Conservation (phyloP, 2,329 filamentous ascomycete species). For the Beauveria sp. region DNA sequence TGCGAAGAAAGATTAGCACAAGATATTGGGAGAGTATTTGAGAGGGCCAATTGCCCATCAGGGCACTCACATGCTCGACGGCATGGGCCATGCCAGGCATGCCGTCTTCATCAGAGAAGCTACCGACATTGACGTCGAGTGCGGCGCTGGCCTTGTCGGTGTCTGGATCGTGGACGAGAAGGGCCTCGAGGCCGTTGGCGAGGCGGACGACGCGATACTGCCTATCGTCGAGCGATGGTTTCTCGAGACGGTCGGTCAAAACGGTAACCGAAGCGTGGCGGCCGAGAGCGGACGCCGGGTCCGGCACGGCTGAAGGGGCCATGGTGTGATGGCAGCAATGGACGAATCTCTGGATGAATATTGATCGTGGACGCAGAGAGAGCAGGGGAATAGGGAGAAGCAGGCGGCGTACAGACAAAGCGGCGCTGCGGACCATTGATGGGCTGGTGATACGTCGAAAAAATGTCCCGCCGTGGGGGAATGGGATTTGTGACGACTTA, state of each 20-base stretch:
- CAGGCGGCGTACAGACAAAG: conserved; percentile 4
- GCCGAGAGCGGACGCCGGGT: conserved; percentile 19
- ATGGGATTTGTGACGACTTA: conserved; percentile 3
- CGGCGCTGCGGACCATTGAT: conserved; percentile 8
- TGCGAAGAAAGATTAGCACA: neutral
- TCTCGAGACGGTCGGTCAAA: conserved; percentile 68
- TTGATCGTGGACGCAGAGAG: neutral
- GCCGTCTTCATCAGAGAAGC: conserved; percentile 83
- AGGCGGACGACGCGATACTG: conserved; percentile 81
- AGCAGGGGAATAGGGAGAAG: neutral
- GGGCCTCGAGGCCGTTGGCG: conserved; percentile 78
- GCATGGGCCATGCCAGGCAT: conserved; percentile 95
- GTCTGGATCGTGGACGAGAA: conserved; percentile 87
- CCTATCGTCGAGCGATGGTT: conserved; percentile 76
- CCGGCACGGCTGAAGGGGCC: conserved; percentile 20
- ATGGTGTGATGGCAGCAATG: neutral
- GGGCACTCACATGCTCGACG: conserved; percentile 67
- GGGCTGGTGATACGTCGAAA: neutral
- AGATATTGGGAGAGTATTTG: conserved; percentile 13
- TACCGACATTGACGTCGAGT: conserved; percentile 91
- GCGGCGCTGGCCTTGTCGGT: conserved; percentile 96
- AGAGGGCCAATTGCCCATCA: conserved; percentile 3
- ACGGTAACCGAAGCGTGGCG: conserved; percentile 25
- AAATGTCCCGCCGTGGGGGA: neutral
- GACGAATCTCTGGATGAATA: neutral